A percentile compares a stretch with the other conserved stretches of the same genome.
phyloP scores from a whole-genome alignment of 1,139 yeast species.

The Diutina pseudorugosa region DNA sequence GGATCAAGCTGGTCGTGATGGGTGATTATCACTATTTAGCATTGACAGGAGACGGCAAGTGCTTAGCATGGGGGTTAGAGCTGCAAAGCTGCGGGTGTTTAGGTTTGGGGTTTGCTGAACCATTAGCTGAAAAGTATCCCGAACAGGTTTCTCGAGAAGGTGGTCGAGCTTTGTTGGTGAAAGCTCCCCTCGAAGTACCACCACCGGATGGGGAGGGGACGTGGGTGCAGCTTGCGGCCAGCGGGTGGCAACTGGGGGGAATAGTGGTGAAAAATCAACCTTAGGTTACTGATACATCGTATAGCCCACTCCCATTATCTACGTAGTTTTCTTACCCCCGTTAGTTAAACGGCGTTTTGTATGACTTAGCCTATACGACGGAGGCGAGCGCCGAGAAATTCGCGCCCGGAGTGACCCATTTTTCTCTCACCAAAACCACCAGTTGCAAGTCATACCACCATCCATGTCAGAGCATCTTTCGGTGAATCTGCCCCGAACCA shows the following conservation, averaged over 20 bases:
- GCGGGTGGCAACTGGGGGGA: slow-evolving; percentile 4
- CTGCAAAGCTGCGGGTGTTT: slow-evolving; percentile 54
- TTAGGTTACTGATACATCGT: too few species aligned
- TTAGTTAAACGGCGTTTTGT: background rate
- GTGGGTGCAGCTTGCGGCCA: slow-evolving; percentile 3
- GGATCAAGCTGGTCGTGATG: slow-evolving; percentile 45
- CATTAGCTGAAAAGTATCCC: slow-evolving; percentile 8
- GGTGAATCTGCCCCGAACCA: slow-evolving; percentile 1
- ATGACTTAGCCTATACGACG: background rate
- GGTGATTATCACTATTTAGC: slow-evolving; percentile 73
- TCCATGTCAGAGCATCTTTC: slow-evolving; percentile 1
- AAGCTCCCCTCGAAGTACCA: background rate
- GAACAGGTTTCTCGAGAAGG: background rate
- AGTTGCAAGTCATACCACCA: background rate
- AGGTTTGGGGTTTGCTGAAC: slow-evolving; percentile 43
- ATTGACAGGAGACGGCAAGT: slow-evolving; percentile 42
- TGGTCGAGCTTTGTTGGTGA: background rate
- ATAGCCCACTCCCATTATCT: background rate
- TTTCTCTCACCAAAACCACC: background rate
- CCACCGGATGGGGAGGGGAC: background rate
- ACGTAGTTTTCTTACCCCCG: background rate
- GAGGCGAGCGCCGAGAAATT: background rate
- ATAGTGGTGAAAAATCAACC: background rate
- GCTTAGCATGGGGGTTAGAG: slow-evolving; percentile 66
- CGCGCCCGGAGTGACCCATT: slow-evolving; percentile 1